Base-by-base conservation (phyloP, 2,329 filamentous ascomycete genomes). In the Phialophora expanda region DNA sequence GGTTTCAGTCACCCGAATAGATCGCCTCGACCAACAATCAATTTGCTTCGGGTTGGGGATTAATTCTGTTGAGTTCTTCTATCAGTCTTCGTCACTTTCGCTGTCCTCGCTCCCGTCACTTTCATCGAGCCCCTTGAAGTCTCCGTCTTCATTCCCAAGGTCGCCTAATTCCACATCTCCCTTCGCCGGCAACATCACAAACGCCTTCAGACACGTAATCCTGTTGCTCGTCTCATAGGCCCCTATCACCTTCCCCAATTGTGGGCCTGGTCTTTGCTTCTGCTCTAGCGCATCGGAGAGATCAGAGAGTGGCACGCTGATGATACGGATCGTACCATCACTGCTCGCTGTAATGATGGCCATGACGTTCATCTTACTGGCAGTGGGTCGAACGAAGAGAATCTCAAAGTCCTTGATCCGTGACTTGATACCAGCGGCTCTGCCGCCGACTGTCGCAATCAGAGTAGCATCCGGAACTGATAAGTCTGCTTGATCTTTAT, bases 391-490 rank as follows among this genome's bases (percentile, higher is more conserved):
- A 2, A 83, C 66, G 12, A 78, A 75, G 56, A 95, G 73, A 38
- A 93, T 79, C 66, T 88, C 85, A 77, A 98, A 97, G 75, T 97
- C 93, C 80, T 98, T 99, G 77, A 98, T 88, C 59, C 95, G 87
- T 11, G 87, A 85, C 2, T 80, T 79, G 57, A 95, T 84, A 0
- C 88, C 89, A 1, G 83, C 84, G 32, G 86, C 83, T 70, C 86
- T 87, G 12, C 93, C 93, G 48, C 93, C 94, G 11, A 98, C 76
- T 72, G 93, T 87, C n/a, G 88, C 91, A 12, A 95, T 75, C 20
- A 90, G 75, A 53, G 77, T 76, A 61, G 81, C 82, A 73, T 87
- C 86, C 46, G 90, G 90, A 22, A 87, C 83, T 6, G 84, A 80
- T 55, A 88, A 78, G 46, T 61, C 48, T 24, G 82, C 80, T 22